These are phyloP conservation scores for Emericellopsis cladophorae DNA, from an alignment of 2,329 filamentous ascomycete species.

Conservation along the genomic window DNA sequence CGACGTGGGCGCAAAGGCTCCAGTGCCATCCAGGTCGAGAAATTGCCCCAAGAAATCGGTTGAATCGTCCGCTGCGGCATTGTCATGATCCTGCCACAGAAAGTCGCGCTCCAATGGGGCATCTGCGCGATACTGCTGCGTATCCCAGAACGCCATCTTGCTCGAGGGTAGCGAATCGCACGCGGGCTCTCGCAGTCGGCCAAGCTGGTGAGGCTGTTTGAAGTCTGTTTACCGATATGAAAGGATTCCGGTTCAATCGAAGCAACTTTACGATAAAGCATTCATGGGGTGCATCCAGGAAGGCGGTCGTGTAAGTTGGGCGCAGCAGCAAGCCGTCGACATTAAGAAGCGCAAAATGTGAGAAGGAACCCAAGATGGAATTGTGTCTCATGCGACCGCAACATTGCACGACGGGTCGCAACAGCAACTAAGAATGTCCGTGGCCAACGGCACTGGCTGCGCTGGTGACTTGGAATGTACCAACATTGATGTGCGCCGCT, in stretches of 20 bases:
- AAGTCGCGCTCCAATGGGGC: conserved; percentile 19
- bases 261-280: too few relatives aligned
- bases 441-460: too few relatives aligned
- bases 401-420: neutral
- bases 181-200: too few relatives aligned
- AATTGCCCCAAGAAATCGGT: conserved; percentile 23
- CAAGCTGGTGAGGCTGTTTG: too few relatives aligned
- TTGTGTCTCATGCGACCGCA: neutral
- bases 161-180: too few relatives aligned
- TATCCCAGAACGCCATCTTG: conserved; percentile 22
- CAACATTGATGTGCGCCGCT: too few relatives aligned
- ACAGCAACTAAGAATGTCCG: too few relatives aligned
- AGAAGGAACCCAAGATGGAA: too few relatives aligned
- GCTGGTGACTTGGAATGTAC: too few relatives aligned
- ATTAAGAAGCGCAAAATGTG: too few relatives aligned
- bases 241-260: too few relatives aligned
- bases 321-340: neutral
- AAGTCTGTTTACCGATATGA: too few relatives aligned
- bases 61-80: conserved; percentile 12
- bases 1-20: conserved; percentile 8
- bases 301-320: neutral
- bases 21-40: conserved; percentile 19
- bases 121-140: conserved; percentile 18
- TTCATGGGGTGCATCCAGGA: neutral
- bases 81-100: conserved; percentile 20